Base-by-base conservation (phyloP, 1,284 basidiomycete species). In the Tilletia setariae region DNA sequence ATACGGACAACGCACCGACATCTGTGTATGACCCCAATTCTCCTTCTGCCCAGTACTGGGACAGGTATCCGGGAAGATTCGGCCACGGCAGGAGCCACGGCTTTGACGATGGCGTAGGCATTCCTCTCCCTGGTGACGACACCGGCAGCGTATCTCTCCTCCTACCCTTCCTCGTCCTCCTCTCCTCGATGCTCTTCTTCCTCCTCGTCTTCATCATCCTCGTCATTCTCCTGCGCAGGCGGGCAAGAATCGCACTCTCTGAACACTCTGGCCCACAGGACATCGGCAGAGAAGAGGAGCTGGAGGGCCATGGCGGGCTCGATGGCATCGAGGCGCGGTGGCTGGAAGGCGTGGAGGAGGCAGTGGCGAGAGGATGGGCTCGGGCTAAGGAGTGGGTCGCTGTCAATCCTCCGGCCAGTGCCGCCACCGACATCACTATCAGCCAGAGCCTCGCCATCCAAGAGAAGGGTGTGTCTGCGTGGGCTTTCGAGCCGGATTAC, bases 251-350 rank as follows among this genome's bases (percentile, higher is more conserved):
- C 68, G 82, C 90, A 74, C 87, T 97, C 62, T 87, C 88, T 63
- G 95, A 98, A 85, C 87, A 86, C 72, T 93, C 94, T 78, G 94
- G 95, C 35, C 96, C 96, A 1, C 86, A 95, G 65, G 94, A 98
- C 84, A 89, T 98, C 85, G 91, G 89, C 76, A 87, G 92, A 66
- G 92, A 95, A 75, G 82, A 83, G 70, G 74, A 81, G 66, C 76
- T 82, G 15, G 90, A 94, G 66, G 91, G 90, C 6, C 92, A 95
- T 70, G 94, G 94, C 51, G 94, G 93, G 28, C 90, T 96, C 70
- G 92, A 93, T 61, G 91, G 90, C 66, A 87, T 98, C 43, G 95
- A 98, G 84, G 85, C 89, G 79, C 88, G 94, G 76, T 98, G 96
- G 96, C 86, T 98, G 64, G 94, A 98, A 84, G 88, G 85, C 21